Evolutionary conservation across 768 basidiomycete species (phyloP).

Genomic region (Tubosaeta sp.): DNA sequence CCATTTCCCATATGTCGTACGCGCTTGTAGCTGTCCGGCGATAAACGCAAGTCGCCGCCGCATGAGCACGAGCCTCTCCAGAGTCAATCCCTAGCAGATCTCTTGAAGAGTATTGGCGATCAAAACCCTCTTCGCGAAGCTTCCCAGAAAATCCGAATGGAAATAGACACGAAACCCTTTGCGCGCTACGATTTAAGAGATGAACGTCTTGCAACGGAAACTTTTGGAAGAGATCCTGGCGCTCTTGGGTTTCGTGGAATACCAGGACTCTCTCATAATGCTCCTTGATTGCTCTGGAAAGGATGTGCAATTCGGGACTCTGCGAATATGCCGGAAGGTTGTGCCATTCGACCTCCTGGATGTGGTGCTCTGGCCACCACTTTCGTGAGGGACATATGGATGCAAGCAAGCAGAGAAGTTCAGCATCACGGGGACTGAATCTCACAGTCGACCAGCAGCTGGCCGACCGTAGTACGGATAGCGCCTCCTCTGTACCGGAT

Average conservation of each 20-base stretch:
- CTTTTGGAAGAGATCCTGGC: not conserved
- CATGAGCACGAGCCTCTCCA: conserved; percentile 6
- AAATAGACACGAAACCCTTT: not conserved
- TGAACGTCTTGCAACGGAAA: conserved; percentile 3
- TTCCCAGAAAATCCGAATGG: not conserved
- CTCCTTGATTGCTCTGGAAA: conserved; percentile 25
- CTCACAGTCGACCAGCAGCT: conserved; percentile 35
- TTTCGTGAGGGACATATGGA: conserved; percentile 29
- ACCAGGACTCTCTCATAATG: conserved; percentile 14
- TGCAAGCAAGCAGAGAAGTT: conserved; percentile 31
- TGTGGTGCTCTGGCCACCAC: conserved; percentile 37
- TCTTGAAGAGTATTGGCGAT: conserved; percentile 7
- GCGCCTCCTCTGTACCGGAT: conserved; percentile 20
- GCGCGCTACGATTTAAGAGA: conserved; percentile 12
- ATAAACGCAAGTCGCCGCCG: conserved; percentile 6
- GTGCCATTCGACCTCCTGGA: conserved; percentile 35
- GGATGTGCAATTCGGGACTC: conserved; percentile 21
- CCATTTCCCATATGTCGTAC: not conserved
- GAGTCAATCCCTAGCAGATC: not conserved
- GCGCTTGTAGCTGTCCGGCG: not conserved
- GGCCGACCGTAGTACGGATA: conserved; percentile 37
- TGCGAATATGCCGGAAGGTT: conserved; percentile 23
- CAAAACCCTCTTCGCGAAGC: not conserved
- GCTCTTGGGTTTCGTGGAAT: not conserved
- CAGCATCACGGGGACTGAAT: conserved; percentile 23